Evolutionary conservation across 2,329 filamentous ascomycete species (phyloP), one percentile per base, ranked within the genome.

Genomic region (Domatiomyces catenatus): DNA sequence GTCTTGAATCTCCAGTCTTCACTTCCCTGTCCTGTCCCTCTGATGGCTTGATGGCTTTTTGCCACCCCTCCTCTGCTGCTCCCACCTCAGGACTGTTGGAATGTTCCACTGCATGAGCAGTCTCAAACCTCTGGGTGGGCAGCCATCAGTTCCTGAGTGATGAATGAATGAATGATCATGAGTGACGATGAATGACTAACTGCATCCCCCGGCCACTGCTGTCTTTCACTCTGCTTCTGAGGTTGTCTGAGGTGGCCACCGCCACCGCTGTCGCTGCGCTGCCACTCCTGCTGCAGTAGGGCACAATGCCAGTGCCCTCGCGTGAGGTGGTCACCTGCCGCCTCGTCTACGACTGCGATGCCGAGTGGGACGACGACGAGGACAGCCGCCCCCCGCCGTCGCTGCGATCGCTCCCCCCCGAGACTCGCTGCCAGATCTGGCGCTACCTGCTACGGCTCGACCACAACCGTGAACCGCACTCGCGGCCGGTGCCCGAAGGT

Each of bases 381-480:
- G 42, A 50, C 5, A 22, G 10, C 19, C 17, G 42, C 22, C 10
- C 42, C 10, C 42, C 48, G 42, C 46, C 50, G 4, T 46, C 19
- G 32, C 47, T 56, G 43, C 51, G 55, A 6, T 48, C 47, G 8
- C 48, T 58, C 7, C 56, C 56, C 15, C 45, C 50, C 26, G 56
- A 58, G 44, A 28, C 56, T n/a, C 52, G 56, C 19, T 50, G 53
- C 42, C 49, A 55, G 45, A 53, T 58, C 49, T 49, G 56, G 19
- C 56, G 56, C 28, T 51, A 54, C 43, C 52, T 56, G 8, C 28
- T 56, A 42, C 52, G 44, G 20, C 42, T 53, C 24, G 54, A 56
- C 43, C 45, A 48, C 42, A 55, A 55, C 42, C 53, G 55, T 48
- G 51, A 53, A 20, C 22, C 48, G 20, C 51, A 55, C 36, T 55